Percentiles rank a stretch among this genome's conserved stretches.
These are phyloP conservation scores for Russula vinacea DNA, from an alignment of 768 basidiomycete species.

Conservation along the genomic window DNA sequence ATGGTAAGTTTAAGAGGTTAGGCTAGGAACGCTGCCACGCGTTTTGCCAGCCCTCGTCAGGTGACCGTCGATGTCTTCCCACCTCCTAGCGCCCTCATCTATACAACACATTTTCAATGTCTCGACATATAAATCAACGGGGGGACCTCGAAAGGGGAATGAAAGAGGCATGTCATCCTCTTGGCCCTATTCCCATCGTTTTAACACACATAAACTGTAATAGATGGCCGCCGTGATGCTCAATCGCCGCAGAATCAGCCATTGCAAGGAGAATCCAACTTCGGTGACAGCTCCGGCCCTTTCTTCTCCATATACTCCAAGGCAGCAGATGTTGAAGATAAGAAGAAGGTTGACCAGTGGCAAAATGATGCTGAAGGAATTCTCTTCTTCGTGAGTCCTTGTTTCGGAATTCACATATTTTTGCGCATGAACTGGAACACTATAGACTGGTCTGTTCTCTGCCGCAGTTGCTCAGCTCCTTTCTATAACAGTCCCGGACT, in stretches of 20 bases:
- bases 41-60: no score
- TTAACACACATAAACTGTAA: neutral
- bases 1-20: no score
- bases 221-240: neutral
- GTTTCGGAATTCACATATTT: no score
- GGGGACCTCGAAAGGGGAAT: neutral
- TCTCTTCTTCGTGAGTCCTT: slow-evolving; percentile 1
- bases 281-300: neutral
- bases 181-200: neutral
- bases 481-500: neutral
- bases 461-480: neutral
- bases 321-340: neutral
- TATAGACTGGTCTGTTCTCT: slow-evolving; percentile 13
- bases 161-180: neutral
- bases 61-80: no score
- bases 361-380: neutral
- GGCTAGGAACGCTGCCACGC: no score
- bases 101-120: neutral
- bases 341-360: neutral
- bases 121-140: neutral
- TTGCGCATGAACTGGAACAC: neutral
- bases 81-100: no score
- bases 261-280: neutral
- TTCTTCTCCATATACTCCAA: slow-evolving; percentile 4
- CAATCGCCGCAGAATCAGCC: neutral